These are phyloP conservation scores for Phanerodontia chrysosporium DNA, from an alignment of 768 basidiomycete species.

Conservation along the genomic window DNA sequence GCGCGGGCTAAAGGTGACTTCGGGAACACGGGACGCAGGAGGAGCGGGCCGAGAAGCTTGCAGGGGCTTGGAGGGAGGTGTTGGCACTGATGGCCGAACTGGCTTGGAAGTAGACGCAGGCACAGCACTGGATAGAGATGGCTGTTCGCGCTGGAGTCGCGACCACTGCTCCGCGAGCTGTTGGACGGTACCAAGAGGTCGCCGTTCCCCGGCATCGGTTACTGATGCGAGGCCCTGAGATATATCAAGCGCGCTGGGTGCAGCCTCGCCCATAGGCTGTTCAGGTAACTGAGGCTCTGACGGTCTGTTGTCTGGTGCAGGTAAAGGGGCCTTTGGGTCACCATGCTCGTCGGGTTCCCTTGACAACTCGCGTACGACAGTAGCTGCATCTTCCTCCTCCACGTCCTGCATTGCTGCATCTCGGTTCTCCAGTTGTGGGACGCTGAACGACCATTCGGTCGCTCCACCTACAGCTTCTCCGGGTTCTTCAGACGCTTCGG, in stretches of 20 bases:
- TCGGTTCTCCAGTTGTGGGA: neutral
- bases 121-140: neutral
- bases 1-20: slow-evolving; percentile 1
- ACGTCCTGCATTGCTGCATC: neutral
- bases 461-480: neutral
- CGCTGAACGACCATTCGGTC: neutral
- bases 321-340: neutral
- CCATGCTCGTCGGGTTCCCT: slow-evolving; percentile 12
- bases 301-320: neutral
- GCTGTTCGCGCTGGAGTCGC: neutral
- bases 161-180: neutral
- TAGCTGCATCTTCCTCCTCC: slow-evolving; percentile 15
- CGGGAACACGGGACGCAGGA: neutral
- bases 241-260: neutral
- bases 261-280: neutral
- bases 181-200: neutral
- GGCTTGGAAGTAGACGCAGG: neutral
- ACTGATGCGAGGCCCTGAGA: neutral
- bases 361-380: slow-evolving; percentile 17
- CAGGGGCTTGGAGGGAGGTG: no score
- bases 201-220: neutral
- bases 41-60: no score
- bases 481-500: neutral
- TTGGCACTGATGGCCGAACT: neutral
- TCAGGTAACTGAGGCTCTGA: neutral